Percentiles rank a stretch among this genome's conserved stretches.
Evolutionary conservation across 2,329 filamentous ascomycete species (phyloP).

Genomic region (Xylaria sp.): DNA sequence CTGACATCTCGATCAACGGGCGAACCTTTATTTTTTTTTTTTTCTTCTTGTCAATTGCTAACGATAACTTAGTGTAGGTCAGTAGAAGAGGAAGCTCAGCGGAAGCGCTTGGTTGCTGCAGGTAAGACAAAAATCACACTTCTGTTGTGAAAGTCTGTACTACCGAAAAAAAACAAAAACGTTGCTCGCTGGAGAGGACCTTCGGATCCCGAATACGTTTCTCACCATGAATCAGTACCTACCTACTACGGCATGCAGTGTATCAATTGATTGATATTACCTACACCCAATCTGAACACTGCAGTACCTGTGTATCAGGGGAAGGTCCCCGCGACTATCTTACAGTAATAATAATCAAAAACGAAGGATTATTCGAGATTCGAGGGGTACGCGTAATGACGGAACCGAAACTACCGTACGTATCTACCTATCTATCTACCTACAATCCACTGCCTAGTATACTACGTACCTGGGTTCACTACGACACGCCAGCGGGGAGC

Average conservation of each 20-base stretch:
- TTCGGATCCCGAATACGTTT: background rate
- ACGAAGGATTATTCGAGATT: slow-evolving; percentile 25
- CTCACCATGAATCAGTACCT: background rate
- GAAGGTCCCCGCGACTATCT: slow-evolving; percentile 13
- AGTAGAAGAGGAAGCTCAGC: background rate
- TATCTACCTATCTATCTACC: background rate
- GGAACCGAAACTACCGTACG: background rate
- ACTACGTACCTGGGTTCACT: background rate
- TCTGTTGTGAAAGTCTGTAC: too few species aligned
- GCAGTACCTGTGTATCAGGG: slow-evolving; percentile 3
- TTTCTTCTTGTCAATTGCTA: slow-evolving; percentile 7
- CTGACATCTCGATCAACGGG: slow-evolving; percentile 33
- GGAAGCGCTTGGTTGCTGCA: slow-evolving; percentile 25
- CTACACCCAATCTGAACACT: background rate
- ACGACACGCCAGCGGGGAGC: background rate
- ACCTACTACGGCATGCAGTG: background rate
- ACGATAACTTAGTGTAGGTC: slow-evolving; percentile 12
- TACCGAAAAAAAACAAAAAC: background rate
- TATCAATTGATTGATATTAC: background rate
- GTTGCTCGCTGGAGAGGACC: background rate
- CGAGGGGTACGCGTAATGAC: slow-evolving; percentile 26
- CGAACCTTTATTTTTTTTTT: background rate
- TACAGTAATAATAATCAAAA: slow-evolving; percentile 16
- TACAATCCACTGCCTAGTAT: too few species aligned
- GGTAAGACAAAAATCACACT: slow-evolving; percentile 11